Conservation (phyloP, 1,139 yeast genomes). For the Taphrina flavorubra region DNA sequence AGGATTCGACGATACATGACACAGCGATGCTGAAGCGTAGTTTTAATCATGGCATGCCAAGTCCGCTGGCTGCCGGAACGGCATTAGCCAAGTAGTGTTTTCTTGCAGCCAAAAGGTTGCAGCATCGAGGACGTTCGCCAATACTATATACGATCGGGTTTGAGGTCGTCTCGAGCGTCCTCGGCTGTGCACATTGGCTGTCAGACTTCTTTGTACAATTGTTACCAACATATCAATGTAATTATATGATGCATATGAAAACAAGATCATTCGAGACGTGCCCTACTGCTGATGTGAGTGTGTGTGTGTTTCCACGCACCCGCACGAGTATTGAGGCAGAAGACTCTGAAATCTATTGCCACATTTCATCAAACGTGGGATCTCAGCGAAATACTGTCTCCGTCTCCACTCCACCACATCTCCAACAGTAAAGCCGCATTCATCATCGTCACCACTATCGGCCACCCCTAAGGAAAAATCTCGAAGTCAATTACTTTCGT, state of each 20-base stretch:
- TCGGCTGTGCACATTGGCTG: neutral
- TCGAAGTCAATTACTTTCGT: neutral
- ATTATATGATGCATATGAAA: conserved; percentile 3
- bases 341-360: no score
- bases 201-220: conserved; percentile 18
- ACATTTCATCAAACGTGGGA: neutral
- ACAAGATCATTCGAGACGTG: neutral
- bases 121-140: neutral
- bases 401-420: conserved; percentile 8
- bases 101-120: neutral
- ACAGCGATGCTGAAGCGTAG: no score
- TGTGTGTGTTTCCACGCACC: no score
- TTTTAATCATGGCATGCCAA: neutral
- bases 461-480: neutral
- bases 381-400: neutral
- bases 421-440: conserved; percentile 3
- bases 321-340: neutral
- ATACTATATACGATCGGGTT: neutral
- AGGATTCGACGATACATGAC: no score
- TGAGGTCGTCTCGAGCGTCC: conserved; percentile 1
- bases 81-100: neutral
- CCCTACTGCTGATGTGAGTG: no score
- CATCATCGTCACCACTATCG: neutral
- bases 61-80: neutral
- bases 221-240: conserved; percentile 19